phyloP scores from a whole-genome alignment of 352 stramenopile species.

The Phytophthora tubulina region DNA sequence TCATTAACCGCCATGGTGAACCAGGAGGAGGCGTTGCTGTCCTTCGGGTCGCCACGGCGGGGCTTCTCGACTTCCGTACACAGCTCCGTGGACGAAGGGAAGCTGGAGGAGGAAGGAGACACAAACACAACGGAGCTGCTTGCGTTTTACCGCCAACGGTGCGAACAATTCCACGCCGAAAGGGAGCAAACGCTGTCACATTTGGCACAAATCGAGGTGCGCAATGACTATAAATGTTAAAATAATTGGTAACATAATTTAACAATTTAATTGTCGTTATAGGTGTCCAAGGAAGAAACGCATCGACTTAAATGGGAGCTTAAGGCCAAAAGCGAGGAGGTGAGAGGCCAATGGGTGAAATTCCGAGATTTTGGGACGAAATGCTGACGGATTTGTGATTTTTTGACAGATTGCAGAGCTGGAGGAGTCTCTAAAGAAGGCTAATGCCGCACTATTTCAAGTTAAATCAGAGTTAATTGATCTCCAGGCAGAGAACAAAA shows the following conservation, averaged over 20 bases:
- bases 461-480: conserved; percentile 72
- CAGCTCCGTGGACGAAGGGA: conserved; percentile 19
- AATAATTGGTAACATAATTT: background rate
- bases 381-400: conserved; percentile 6
- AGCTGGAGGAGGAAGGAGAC: conserved; percentile 20
- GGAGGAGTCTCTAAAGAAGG: conserved; percentile 59
- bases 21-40: conserved; percentile 56
- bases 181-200: conserved; percentile 61
- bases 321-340: conserved; percentile 70
- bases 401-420: conserved; percentile 63
- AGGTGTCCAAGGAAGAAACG: conserved; percentile 83
- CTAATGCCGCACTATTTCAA: conserved; percentile 71
- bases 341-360: conserved; percentile 19
- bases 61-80: conserved; percentile 45
- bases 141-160: conserved; percentile 72
- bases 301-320: conserved; percentile 84
- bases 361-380: background rate
- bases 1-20: conserved; percentile 26
- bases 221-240: conserved; percentile 2
- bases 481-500: conserved; percentile 70
- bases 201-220: conserved; percentile 68
- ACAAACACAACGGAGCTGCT: conserved; percentile 48
- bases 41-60: conserved; percentile 59
- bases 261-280: background rate
- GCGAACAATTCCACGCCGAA: conserved; percentile 73